Evolutionary conservation across 331 rosid genomes (phyloP).

Genomic region (Erythrophleum ivorense): DNA sequence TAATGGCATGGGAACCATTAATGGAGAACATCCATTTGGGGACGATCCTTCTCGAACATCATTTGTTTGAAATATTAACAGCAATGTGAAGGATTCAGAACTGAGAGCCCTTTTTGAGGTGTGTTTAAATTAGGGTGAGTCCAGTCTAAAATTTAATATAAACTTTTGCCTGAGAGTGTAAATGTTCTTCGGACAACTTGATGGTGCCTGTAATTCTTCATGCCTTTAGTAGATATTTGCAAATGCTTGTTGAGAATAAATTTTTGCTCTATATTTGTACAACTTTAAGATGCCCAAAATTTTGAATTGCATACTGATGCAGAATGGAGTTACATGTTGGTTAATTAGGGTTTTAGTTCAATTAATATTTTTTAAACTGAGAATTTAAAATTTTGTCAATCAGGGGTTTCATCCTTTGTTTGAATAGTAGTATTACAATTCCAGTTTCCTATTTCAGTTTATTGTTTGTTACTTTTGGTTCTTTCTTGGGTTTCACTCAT

Average conservation of each 20-base stretch:
- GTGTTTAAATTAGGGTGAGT: constrained; percentile 34
- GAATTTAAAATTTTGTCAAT: too few relatives aligned
- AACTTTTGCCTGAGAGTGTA: constrained; percentile 21
- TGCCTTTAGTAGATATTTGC: constrained; percentile 8
- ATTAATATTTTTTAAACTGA: too few relatives aligned
- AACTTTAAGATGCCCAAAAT: too few relatives aligned
- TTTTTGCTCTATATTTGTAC: too few relatives aligned
- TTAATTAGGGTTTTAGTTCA: too few relatives aligned
- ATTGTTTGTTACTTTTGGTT: too few relatives aligned
- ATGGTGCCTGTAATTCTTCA: constrained; percentile 23
- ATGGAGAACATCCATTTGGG: constrained; percentile 90
- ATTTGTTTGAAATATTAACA: constrained; percentile 86
- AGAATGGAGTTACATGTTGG: too few relatives aligned
- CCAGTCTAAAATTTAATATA: constrained; percentile 22
- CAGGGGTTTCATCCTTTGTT: too few relatives aligned
- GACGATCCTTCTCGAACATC: constrained; percentile 92
- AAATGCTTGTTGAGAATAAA: constrained; percentile 5
- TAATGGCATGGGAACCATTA: constrained; percentile 73
- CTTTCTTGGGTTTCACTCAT: too few relatives aligned
- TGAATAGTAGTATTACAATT: too few relatives aligned
- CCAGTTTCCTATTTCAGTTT: too few relatives aligned
- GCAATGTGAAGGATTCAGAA: constrained; percentile 84
- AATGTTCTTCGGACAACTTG: constrained; percentile 1
- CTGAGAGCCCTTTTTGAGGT: constrained; percentile 80
- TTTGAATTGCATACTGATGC: too few relatives aligned